Conservation (phyloP, 352 stramenopile species). For the Globisporangium cederbergense region DNA sequence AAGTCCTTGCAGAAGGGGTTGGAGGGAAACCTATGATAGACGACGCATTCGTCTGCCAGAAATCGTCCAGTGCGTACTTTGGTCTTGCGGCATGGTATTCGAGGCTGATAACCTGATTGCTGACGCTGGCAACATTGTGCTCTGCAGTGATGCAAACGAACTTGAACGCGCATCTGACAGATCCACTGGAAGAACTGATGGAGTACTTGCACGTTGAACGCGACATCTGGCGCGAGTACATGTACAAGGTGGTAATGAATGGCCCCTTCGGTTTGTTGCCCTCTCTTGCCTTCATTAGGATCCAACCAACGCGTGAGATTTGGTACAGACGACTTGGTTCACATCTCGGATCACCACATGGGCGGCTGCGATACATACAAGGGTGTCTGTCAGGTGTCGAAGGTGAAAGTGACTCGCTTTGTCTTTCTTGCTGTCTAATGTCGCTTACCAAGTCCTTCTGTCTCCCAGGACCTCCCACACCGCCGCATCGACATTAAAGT, state of each 20-base stretch:
- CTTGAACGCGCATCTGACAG: conserved; percentile 73
- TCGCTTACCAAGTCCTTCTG: no score
- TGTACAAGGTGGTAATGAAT: conserved; percentile 68
- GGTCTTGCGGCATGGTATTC: not conserved
- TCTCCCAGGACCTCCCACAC: conserved; percentile 33
- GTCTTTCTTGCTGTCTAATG: not conserved
- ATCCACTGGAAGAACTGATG: conserved; percentile 75
- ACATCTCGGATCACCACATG: conserved; percentile 49
- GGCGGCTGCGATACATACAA: conserved; percentile 81
- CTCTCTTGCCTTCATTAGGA: not conserved
- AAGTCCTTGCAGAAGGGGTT: conserved; percentile 32
- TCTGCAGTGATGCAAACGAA: conserved; percentile 65
- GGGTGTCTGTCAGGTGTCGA: conserved; percentile 69
- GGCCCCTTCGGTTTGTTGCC: not conserved
- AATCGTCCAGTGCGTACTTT: conserved; percentile 52
- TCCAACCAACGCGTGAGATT: not conserved
- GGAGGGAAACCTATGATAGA: conserved; percentile 37
- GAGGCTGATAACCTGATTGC: not conserved
- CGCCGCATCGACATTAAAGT: conserved; percentile 86
- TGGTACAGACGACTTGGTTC: conserved; percentile 59
- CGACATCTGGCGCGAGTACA: conserved; percentile 77
- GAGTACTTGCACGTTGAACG: conserved; percentile 74
- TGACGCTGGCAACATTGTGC: not conserved
- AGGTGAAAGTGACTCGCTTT: conserved; percentile 24
- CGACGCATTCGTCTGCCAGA: conserved; percentile 68